These are phyloP conservation scores for Cryptococcus wingfieldii DNA, from an alignment of 1,284 basidiomycete genomes.

Conservation along the genomic window DNA sequence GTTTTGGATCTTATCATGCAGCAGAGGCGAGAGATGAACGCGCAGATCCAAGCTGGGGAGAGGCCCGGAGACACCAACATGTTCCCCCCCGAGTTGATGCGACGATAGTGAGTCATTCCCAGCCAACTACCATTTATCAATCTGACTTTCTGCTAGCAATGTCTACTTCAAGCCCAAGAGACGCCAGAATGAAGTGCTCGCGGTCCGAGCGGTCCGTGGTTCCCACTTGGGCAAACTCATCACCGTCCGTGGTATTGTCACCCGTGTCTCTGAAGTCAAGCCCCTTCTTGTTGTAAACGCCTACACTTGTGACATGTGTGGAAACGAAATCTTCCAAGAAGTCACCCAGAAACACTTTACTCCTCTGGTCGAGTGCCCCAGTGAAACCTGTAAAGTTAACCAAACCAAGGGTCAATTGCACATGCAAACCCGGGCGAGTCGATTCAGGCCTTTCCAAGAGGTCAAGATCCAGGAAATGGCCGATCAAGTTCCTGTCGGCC, in stretches of 20 bases:
- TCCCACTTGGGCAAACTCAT: conserved; percentile 83
- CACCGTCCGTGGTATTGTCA: conserved; percentile 95
- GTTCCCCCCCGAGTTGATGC: conserved; percentile 84
- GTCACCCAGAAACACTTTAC: conserved; percentile 90
- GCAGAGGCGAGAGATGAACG: conserved; percentile 83
- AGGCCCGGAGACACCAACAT: conserved; percentile 53
- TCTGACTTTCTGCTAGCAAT: conserved; percentile 57
- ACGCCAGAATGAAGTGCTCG: conserved; percentile 62
- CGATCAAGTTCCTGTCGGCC: conserved; percentile 98
- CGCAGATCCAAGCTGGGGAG: conserved; percentile 56
- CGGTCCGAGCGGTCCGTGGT: conserved; percentile 87
- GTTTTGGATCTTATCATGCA: conserved; percentile 93
- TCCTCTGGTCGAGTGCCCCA: conserved; percentile 83
- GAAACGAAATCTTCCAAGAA: conserved; percentile 97
- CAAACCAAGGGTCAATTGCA: conserved; percentile 85
- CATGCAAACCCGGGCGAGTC: conserved; percentile 95
- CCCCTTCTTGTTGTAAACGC: conserved; percentile 95
- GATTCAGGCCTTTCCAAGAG: conserved; percentile 98
- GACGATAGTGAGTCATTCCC: conserved; percentile 78
- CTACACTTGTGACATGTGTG: conserved; percentile 97
- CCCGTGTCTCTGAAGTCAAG: conserved; percentile 97
- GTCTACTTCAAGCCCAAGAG: conserved; percentile 82
- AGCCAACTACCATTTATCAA: background rate
- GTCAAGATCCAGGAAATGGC: conserved; percentile 99
- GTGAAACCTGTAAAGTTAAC: conserved; percentile 79